These are phyloP conservation scores for Chlorella sp. DNA, from an alignment of 139 green algal genomes.

Conservation along the genomic window DNA sequence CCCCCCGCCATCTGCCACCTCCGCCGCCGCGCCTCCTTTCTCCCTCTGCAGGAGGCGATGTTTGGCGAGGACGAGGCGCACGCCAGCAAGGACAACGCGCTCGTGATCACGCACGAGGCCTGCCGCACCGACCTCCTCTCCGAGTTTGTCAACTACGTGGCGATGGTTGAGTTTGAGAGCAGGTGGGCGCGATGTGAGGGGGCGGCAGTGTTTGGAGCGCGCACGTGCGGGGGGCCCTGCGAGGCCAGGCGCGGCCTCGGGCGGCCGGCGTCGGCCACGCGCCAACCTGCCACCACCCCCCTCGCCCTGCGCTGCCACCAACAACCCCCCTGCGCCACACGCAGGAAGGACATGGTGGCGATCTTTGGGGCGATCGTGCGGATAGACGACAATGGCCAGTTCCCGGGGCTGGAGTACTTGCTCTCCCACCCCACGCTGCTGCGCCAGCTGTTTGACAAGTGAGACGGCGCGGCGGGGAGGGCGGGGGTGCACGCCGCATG, in stretches of 20 bases:
- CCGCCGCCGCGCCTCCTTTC: background rate
- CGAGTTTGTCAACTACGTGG: constrained; percentile 66
- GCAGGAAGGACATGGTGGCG: constrained; percentile 79
- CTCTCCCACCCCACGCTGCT: constrained; percentile 63
- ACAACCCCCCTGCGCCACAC: too few species aligned
- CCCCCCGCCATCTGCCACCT: background rate
- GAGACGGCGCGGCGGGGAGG: background rate
- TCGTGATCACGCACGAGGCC: constrained; percentile 59
- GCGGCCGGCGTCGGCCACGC: too few species aligned
- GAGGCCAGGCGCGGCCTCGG: too few species aligned
- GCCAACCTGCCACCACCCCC: too few species aligned
- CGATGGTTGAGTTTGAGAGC: constrained; percentile 87
- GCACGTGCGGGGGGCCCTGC: too few species aligned
- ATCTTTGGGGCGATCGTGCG: constrained; percentile 77
- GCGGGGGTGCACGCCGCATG: background rate
- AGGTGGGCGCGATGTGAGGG: too few species aligned
- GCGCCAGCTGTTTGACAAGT: constrained; percentile 73
- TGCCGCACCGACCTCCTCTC: constrained; percentile 58
- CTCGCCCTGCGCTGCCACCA: too few species aligned
- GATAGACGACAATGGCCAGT: constrained; percentile 59
- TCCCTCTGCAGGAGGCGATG: constrained; percentile 46
- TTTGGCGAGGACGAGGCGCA: constrained; percentile 75
- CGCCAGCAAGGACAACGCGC: constrained; percentile 62
- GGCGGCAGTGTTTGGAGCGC: too few species aligned
- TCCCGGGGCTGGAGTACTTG: constrained; percentile 73